Conservation (phyloP, 192 early-diverging fungal species). For the Chytriomyces confervae region DNA sequence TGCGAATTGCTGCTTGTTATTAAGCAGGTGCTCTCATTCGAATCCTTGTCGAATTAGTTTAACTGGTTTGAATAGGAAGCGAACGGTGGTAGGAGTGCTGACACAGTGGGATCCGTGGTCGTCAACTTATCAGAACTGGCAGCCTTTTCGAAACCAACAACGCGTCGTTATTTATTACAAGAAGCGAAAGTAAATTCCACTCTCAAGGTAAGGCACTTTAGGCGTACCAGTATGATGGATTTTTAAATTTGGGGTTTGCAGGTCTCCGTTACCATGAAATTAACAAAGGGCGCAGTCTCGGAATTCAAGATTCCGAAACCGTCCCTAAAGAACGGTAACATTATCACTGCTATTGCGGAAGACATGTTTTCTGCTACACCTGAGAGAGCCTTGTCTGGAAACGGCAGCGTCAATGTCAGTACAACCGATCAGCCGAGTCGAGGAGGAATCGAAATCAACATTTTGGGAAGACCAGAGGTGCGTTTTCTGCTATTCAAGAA, state of each 20-base stretch:
- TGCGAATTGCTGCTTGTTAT: conserved; percentile 76
- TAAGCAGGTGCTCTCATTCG: conserved; percentile 61
- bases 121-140: conserved; percentile 86
- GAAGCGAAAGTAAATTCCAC: conserved; percentile 82
- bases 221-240: background rate
- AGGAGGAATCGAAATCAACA: background rate
- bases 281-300: conserved; percentile 4
- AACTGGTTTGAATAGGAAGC: conserved; percentile 48
- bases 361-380: conserved; percentile 24
- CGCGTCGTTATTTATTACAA: conserved; percentile 52
- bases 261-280: conserved; percentile 34
- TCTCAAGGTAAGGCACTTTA: conserved; percentile 60
- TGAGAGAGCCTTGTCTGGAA: background rate
- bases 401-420: background rate
- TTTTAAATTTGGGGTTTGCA: background rate
- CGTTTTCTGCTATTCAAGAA: background rate
- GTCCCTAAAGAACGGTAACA: conserved; percentile 9
- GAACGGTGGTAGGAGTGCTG: conserved; percentile 63
- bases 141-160: conserved; percentile 61
- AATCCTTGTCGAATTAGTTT: background rate
- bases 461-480: background rate
- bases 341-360: conserved; percentile 3
- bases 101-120: conserved; percentile 69
- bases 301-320: conserved; percentile 22
- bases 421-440: background rate